These are phyloP conservation scores for Metroxylon sagu DNA, from an alignment of 176 grass and related monocot species.

Conservation along the genomic window DNA sequence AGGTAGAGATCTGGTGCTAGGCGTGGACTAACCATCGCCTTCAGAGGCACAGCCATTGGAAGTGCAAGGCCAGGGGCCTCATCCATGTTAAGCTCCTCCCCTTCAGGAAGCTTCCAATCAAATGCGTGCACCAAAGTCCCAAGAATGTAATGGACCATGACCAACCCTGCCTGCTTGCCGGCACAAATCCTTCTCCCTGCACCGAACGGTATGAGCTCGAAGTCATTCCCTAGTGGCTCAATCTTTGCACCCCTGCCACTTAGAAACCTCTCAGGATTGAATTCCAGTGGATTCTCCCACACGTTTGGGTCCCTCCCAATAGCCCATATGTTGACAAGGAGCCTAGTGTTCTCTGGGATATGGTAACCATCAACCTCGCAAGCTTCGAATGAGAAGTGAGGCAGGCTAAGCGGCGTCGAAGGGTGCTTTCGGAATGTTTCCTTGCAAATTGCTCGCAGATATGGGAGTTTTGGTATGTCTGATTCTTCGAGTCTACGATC, in stretches of 20 bases:
- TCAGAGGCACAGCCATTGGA: background rate
- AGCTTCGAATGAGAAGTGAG: constrained; percentile 5
- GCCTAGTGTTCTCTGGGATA: constrained; percentile 15
- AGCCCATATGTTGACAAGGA: constrained; percentile 32
- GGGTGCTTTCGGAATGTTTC: constrained; percentile 33
- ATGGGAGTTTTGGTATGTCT: constrained; percentile 19
- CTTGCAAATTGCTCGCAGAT: constrained; percentile 26
- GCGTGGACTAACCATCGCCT: background rate
- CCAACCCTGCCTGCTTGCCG: background rate
- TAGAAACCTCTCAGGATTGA: constrained; percentile 14
- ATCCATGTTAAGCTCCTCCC: background rate
- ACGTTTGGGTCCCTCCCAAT: constrained; percentile 19
- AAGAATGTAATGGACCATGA: constrained; percentile 4
- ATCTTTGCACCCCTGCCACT: background rate
- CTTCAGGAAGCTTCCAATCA: background rate
- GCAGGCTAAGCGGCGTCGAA: constrained; percentile 22
- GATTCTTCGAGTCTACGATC: constrained; percentile 20
- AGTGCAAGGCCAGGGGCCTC: background rate
- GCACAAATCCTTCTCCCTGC: constrained; percentile 7
- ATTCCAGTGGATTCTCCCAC: constrained; percentile 24
- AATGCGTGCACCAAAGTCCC: background rate
- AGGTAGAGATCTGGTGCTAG: background rate
- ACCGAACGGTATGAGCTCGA: constrained; percentile 14
- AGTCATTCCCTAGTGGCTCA: background rate
- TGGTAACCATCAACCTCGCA: constrained; percentile 19